phyloP scores from a whole-genome alignment of 2,329 filamentous ascomycete genomes.

The Cercospora citrullina region DNA sequence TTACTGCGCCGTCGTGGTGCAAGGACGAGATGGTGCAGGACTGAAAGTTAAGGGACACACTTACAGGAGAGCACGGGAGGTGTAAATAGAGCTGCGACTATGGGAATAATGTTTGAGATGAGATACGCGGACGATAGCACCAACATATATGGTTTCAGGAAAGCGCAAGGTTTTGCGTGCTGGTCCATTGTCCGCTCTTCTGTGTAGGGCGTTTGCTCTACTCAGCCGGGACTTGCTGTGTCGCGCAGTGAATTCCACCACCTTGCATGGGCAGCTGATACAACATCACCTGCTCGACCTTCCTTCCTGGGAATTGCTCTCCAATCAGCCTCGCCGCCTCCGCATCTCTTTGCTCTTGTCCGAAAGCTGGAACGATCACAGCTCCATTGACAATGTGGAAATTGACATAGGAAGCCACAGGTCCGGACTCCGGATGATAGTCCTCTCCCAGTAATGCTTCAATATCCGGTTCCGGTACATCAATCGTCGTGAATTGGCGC shows the following conservation, averaged over 20 bases:
- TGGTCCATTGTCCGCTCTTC: too few relatives aligned
- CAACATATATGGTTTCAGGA: not conserved
- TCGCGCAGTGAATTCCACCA: constrained; percentile 27
- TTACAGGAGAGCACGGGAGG: not conserved
- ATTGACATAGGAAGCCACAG: constrained; percentile 23
- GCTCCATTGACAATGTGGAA: constrained; percentile 24
- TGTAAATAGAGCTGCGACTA: not conserved
- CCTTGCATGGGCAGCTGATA: constrained; percentile 23
- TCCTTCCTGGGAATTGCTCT: constrained; percentile 17
- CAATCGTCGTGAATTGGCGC: constrained; percentile 15
- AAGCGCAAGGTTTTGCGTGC: not conserved
- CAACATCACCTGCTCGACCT: constrained; percentile 21
- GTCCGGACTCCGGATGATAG: constrained; percentile 12
- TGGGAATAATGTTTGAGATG: not conserved
- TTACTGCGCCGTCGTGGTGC: constrained; percentile 41
- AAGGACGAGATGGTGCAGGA: constrained; percentile 35
- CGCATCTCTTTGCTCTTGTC: constrained; percentile 18
- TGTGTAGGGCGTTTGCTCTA: not conserved
- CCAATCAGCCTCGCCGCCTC: constrained; percentile 18
- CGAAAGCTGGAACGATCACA: constrained; percentile 23
- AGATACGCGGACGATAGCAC: not conserved
- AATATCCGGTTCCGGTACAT: constrained; percentile 17
- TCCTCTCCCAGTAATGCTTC: constrained; percentile 14
- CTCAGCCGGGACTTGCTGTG: constrained; percentile 17
- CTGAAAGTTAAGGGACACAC: not conserved